These are phyloP conservation scores for Colletotrichum liaoningense DNA, from an alignment of 2,329 filamentous ascomycete genomes.

Conservation along the genomic window DNA sequence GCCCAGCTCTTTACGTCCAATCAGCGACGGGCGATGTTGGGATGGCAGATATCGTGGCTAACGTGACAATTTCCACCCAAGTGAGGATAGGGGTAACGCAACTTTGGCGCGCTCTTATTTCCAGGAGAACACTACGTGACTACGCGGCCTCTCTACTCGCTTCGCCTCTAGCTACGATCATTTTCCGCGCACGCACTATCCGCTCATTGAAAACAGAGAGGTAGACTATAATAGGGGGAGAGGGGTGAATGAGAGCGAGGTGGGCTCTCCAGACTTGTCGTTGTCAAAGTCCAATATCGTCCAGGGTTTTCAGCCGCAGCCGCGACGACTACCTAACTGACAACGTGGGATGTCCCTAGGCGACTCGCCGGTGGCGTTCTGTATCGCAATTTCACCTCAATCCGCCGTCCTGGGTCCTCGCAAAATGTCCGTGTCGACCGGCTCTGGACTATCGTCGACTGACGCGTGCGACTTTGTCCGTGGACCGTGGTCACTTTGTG, in stretches of 20 bases:
- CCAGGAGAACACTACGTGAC: neutral
- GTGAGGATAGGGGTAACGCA: neutral
- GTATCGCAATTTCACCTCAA: constrained; percentile 1
- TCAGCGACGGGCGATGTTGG: neutral
- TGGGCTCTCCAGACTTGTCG: neutral
- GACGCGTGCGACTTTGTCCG: neutral
- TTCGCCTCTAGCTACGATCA: neutral
- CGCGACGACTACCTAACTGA: neutral
- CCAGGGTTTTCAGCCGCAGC: neutral
- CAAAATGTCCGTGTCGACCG: neutral
- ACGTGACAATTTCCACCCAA: constrained; percentile 17
- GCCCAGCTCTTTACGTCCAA: neutral
- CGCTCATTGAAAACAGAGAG: neutral
- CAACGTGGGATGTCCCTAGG: constrained; percentile 5
- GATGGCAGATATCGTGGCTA: constrained; percentile 12
- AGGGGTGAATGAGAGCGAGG: neutral
- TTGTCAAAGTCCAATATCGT: neutral
- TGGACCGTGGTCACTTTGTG: neutral
- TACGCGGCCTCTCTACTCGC: neutral
- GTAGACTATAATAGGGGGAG: neutral
- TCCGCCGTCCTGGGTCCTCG: constrained; percentile 12
- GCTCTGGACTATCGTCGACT: neutral
- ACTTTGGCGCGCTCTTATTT: constrained; percentile 4
- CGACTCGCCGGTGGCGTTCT: constrained; percentile 29
- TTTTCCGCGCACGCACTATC: neutral